Conservation (phyloP, 768 basidiomycete genomes). For the Russula compacta region DNA sequence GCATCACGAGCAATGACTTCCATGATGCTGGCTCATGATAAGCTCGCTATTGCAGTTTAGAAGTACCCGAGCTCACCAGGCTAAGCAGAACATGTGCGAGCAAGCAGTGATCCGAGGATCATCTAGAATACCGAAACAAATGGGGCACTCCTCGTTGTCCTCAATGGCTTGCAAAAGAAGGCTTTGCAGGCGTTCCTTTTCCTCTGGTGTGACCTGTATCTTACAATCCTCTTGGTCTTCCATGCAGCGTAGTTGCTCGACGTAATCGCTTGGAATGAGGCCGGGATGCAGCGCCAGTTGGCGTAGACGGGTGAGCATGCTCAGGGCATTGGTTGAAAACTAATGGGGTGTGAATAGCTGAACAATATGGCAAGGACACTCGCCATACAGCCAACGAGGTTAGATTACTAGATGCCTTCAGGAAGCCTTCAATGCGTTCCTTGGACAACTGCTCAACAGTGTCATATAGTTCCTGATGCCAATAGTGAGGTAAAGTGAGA, state of each 20-base stretch:
- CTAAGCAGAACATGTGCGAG: slow-evolving; percentile 60
- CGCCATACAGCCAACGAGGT: slow-evolving; percentile 32
- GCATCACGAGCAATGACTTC: slow-evolving; percentile 61
- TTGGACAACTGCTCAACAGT: slow-evolving; percentile 55
- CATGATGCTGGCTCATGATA: slow-evolving; percentile 41
- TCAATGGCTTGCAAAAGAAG: slow-evolving; percentile 60
- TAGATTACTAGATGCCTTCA: slow-evolving; percentile 34
- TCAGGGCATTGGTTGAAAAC: slow-evolving; percentile 62
- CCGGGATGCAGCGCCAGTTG: slow-evolving; percentile 76
- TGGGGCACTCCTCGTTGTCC: slow-evolving; percentile 75
- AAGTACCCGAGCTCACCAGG: slow-evolving; percentile 40
- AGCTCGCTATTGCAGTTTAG: background rate
- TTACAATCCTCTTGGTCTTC: slow-evolving; percentile 27
- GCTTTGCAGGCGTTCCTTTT: slow-evolving; percentile 47
- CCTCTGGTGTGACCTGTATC: slow-evolving; percentile 41
- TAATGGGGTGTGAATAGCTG: slow-evolving; percentile 22
- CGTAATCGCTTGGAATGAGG: slow-evolving; percentile 60
- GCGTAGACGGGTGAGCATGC: slow-evolving; percentile 79
- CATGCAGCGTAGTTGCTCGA: slow-evolving; percentile 47
- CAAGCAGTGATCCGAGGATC: slow-evolving; percentile 71
- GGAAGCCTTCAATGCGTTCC: slow-evolving; percentile 48
- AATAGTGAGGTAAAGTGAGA: background rate
- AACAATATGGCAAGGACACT: slow-evolving; percentile 1
- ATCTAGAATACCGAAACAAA: slow-evolving; percentile 52
- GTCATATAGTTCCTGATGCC: slow-evolving; percentile 51